Conservation (phyloP, 192 early-diverging fungal species). For the Backusella morwellensis region DNA sequence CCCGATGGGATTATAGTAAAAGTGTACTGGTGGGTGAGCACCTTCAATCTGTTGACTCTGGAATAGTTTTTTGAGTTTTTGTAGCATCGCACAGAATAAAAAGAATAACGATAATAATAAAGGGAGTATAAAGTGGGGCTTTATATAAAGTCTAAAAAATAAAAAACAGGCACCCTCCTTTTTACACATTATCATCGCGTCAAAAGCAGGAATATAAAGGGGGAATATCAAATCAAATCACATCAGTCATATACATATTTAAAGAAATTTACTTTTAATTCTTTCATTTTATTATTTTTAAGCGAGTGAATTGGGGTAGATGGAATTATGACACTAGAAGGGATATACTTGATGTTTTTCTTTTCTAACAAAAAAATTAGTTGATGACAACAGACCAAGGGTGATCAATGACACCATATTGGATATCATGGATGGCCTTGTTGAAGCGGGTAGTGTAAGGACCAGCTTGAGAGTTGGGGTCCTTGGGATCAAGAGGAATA, state of each 20-base stretch:
- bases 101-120: background rate
- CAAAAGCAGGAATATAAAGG: no score
- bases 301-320: background rate
- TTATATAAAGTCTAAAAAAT: no score
- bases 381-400: conserved; percentile 89
- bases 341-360: background rate
- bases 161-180: no score
- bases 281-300: background rate
- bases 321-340: background rate
- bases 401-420: conserved; percentile 86
- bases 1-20: background rate
- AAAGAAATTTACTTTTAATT: no score
- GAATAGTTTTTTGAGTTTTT: background rate
- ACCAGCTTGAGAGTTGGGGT: conserved; percentile 79
- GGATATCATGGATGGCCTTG: conserved; percentile 87
- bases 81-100: background rate
- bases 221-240: no score
- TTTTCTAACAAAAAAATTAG: conserved; percentile 19
- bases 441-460: conserved; percentile 80
- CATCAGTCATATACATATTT: no score
- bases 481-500: conserved; percentile 85
- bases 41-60: background rate
- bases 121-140: no score
- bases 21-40: background rate
- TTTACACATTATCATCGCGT: no score